Base-by-base conservation (phyloP, 2,329 filamentous ascomycete genomes). In the Penicillium sp. region DNA sequence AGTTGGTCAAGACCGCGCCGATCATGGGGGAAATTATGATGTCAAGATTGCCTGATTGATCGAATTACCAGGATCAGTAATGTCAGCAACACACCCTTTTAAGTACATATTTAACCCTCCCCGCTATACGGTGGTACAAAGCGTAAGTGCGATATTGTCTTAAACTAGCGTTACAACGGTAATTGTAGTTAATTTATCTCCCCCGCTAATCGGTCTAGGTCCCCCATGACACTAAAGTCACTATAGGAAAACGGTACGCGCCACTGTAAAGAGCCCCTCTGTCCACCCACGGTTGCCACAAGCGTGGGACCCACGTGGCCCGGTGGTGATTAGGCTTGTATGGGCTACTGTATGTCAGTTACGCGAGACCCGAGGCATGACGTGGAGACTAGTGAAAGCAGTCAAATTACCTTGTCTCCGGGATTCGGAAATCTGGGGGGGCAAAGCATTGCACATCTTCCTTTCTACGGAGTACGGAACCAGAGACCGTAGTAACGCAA, bases 291-390 rank as follows among this genome's bases (percentile, higher is more conserved):
- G 29, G 50, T 31, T 46, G 42, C 26, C 39, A 37, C 27, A 24
- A 16, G n/a, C 19, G 22, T 49, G n/a, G 42, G 49, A 22, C 50
- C 50, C 50, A 53, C 50, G 50, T 53, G 50, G 50, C 42, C 39
- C 26, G 50, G 42, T 39, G 29, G 29, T 46, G 21, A 43, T 29
- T 14, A 27, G 31, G 21, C 31, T 37, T 53, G 27, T 21, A 52
- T 52, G 26, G 50, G 35, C 24, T 16, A 45, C 16, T 19, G 10
- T n/a, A 21, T 5, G 19, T 37, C 10, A n/a, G 8, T 49, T 49
- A 13, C 19, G 19, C 21, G 29, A 33, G 26, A 35, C 29, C 29
- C 46, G 29, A 49, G 46, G 42, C 26, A 16, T 21, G 33, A 24
- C 48, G 33, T n/a, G 47, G 33, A 42, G 39, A 39, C 35, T 10